A percentile compares a stretch with the other conserved stretches of the same genome.
Conservation (phyloP, 2,329 filamentous ascomycete species). For the Hypoxylon sp. region DNA sequence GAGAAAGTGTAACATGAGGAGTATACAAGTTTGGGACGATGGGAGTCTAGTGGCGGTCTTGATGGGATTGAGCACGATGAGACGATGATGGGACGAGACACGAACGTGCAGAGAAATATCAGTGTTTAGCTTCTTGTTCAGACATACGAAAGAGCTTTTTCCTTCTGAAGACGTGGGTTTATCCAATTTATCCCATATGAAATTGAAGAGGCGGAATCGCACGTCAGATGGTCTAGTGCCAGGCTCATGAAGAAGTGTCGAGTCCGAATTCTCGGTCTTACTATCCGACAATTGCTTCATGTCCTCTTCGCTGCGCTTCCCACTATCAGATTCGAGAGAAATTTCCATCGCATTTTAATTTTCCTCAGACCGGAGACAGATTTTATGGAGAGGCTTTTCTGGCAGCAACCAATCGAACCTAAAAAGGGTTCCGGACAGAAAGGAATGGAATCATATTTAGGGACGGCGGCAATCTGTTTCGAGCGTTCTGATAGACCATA, state of each 20-base stretch:
- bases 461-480: constrained; percentile 41
- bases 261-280: background rate
- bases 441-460: constrained; percentile 30
- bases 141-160: constrained; percentile 12
- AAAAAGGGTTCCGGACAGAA: constrained; percentile 34
- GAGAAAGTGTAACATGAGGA: constrained; percentile 39
- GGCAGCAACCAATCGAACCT: constrained; percentile 24
- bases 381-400: constrained; percentile 21
- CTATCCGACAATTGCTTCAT: background rate
- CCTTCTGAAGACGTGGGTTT: constrained; percentile 11
- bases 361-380: constrained; percentile 22
- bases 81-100: constrained; percentile 45
- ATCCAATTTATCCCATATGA: constrained; percentile 4
- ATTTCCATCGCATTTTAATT: constrained; percentile 1
- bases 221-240: background rate
- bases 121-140: constrained; percentile 29
- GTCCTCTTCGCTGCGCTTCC: constrained; percentile 1
- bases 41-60: constrained; percentile 24
- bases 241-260: background rate
- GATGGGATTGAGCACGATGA: constrained; percentile 32
- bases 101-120: constrained; percentile 28
- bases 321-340: constrained; percentile 2
- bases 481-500: constrained; percentile 45
- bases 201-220: constrained; percentile 29
- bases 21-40: constrained; percentile 32